These are phyloP conservation scores for Candida silvicultrix DNA, from an alignment of 805 yeast species.

Conservation along the genomic window DNA sequence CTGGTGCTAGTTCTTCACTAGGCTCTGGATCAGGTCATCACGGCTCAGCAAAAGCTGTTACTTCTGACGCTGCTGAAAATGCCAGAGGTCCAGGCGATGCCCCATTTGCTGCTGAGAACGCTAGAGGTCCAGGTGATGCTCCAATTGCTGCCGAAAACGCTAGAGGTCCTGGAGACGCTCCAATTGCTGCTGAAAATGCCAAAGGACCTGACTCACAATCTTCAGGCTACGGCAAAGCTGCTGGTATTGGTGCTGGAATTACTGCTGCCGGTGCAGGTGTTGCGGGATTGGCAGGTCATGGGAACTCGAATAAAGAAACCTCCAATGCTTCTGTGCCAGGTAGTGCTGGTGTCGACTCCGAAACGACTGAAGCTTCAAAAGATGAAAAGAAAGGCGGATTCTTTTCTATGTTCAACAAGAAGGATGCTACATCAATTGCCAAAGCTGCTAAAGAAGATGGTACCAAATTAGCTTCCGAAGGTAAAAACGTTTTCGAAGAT, in stretches of 20 bases:
- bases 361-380: neutral
- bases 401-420: slow-evolving; percentile 6
- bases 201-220: neutral
- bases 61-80: too few species aligned
- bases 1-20: neutral
- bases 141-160: slow-evolving; percentile 1
- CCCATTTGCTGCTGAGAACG: neutral
- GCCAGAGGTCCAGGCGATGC: too few species aligned
- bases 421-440: slow-evolving; percentile 5
- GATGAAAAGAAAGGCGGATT: neutral
- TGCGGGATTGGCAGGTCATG: neutral
- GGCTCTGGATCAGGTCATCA: neutral
- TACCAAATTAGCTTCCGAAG: slow-evolving; percentile 15
- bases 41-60: too few species aligned
- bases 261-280: neutral
- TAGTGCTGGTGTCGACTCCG: too few species aligned
- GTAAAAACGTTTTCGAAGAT: slow-evolving; percentile 13
- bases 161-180: neutral
- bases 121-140: neutral
- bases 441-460: slow-evolving; percentile 7
- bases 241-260: neutral
- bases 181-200: neutral
- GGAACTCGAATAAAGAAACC: neutral
- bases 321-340: neutral
- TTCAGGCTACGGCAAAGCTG: neutral